These are phyloP conservation scores for Backusella psychrophila DNA, from an alignment of 192 early-diverging fungal genomes.

Conservation along the genomic window DNA sequence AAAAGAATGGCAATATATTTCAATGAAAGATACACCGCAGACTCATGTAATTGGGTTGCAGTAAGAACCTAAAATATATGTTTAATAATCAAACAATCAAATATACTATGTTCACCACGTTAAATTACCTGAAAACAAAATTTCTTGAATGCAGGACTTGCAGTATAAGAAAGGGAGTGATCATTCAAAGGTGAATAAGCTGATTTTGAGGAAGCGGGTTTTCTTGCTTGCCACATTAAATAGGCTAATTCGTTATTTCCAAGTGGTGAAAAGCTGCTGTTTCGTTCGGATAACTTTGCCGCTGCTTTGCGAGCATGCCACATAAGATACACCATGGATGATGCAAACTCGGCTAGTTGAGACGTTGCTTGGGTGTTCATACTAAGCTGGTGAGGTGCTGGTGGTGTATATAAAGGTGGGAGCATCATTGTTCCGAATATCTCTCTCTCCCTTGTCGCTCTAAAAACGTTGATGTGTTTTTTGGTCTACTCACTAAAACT, in stretches of 20 bases:
- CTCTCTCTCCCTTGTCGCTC: background rate
- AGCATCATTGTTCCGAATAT: background rate
- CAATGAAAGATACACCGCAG: slow-evolving; percentile 46
- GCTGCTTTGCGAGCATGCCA: slow-evolving; percentile 41
- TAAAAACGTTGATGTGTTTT: background rate
- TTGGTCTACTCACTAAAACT: background rate
- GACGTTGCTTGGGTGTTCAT: background rate
- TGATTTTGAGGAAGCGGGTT: background rate
- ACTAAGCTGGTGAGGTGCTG: background rate
- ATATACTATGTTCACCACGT: background rate
- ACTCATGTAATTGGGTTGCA: slow-evolving; percentile 49
- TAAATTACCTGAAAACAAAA: slow-evolving; percentile 37
- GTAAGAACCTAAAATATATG: slow-evolving; percentile 40
- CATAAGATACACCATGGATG: slow-evolving; percentile 55
- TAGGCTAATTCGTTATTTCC: slow-evolving; percentile 11
- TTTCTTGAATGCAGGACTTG: slow-evolving; percentile 38
- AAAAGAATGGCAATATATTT: slow-evolving; percentile 52
- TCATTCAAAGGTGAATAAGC: slow-evolving; percentile 18
- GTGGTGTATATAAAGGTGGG: slow-evolving; percentile 6
- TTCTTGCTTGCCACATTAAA: slow-evolving; percentile 14
- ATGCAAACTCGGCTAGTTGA: slow-evolving; percentile 55
- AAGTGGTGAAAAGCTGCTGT: background rate
- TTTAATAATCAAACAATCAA: background rate
- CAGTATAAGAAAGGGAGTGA: slow-evolving; percentile 7
- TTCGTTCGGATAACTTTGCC: slow-evolving; percentile 11